Conservation (phyloP, 2,329 filamentous ascomycete species). For the Helotiales sp. region DNA sequence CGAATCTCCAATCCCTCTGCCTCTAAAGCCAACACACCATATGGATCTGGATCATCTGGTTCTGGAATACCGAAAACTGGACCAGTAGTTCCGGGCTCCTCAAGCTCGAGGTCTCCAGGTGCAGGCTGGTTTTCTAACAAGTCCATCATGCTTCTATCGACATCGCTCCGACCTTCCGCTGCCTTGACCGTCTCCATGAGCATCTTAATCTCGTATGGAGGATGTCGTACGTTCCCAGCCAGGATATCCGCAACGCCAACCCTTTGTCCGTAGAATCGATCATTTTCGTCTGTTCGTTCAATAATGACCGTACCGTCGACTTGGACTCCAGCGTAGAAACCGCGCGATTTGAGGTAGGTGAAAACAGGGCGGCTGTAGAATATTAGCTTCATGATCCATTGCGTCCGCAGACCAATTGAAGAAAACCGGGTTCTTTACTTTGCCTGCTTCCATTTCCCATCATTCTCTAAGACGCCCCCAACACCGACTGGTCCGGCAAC, state of each 20-base stretch:
- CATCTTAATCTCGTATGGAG: slow-evolving; percentile 49
- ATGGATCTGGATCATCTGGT: slow-evolving; percentile 85
- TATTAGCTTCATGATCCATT: slow-evolving; percentile 14
- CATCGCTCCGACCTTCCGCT: slow-evolving; percentile 80
- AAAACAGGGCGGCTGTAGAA: slow-evolving; percentile 61
- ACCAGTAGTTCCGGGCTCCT: slow-evolving; percentile 45
- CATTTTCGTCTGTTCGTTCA: slow-evolving; percentile 86
- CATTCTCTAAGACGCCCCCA: slow-evolving; percentile 43
- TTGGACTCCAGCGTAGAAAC: slow-evolving; percentile 85
- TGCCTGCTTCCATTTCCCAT: slow-evolving; percentile 56
- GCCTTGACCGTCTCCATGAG: slow-evolving; percentile 78
- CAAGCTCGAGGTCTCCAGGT: slow-evolving; percentile 74
- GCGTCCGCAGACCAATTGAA: not conserved
- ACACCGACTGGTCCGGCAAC: slow-evolving; percentile 76
- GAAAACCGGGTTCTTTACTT: slow-evolving; percentile 49
- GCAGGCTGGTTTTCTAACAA: slow-evolving; percentile 68
- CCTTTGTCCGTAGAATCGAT: slow-evolving; percentile 77
- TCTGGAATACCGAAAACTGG: slow-evolving; percentile 78
- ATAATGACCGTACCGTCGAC: slow-evolving; percentile 87
- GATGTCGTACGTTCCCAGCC: slow-evolving; percentile 40
- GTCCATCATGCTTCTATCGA: slow-evolving; percentile 71
- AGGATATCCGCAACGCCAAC: slow-evolving; percentile 67
- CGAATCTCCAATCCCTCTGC: slow-evolving; percentile 87
- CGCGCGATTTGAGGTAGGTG: slow-evolving; percentile 88
- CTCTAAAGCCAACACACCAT: slow-evolving; percentile 87